A percentile compares a stretch with the other conserved stretches of the same genome.
These are phyloP conservation scores for Microthlaspi erraticum DNA, from an alignment of 345 rosid genomes.

Conservation along the genomic window DNA sequence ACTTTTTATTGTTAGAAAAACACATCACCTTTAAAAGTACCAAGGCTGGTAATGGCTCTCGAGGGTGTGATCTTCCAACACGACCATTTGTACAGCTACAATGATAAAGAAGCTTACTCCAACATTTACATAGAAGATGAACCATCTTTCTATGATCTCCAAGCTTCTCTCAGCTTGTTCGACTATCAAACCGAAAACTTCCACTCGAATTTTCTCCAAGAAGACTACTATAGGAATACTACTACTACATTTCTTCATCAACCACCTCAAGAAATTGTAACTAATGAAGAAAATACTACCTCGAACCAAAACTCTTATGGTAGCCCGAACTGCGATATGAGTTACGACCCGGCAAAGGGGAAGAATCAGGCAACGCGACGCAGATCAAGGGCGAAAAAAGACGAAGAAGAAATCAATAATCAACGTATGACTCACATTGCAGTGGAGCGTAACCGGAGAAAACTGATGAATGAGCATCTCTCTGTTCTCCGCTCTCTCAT, in stretches of 20 bases:
- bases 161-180: slow-evolving; percentile 46
- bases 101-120: slow-evolving; percentile 52
- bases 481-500: slow-evolving; percentile 75
- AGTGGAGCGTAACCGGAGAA: slow-evolving; percentile 90
- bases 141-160: slow-evolving; percentile 32
- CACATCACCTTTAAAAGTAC: slow-evolving; percentile 4
- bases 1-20: neutral
- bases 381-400: slow-evolving; percentile 64
- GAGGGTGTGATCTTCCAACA: slow-evolving; percentile 68
- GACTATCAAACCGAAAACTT: slow-evolving; percentile 48
- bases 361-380: slow-evolving; percentile 58
- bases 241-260: slow-evolving; percentile 9
- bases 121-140: slow-evolving; percentile 46
- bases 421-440: slow-evolving; percentile 99
- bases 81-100: too few relatives aligned
- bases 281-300: slow-evolving; percentile 3
- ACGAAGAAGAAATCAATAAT: slow-evolving; percentile 81
- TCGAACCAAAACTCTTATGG: too few relatives aligned
- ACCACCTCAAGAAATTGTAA: slow-evolving; percentile 24
- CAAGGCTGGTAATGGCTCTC: slow-evolving; percentile 68
- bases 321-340: slow-evolving; percentile 11
- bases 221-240: slow-evolving; percentile 30
- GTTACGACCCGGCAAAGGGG: slow-evolving; percentile 14
- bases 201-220: slow-evolving; percentile 34
- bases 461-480: slow-evolving; percentile 92